Percentiles rank a stretch among this genome's conserved stretches.
Conservation (phyloP, 805 yeast species). For the Cephaloascus albidus region DNA sequence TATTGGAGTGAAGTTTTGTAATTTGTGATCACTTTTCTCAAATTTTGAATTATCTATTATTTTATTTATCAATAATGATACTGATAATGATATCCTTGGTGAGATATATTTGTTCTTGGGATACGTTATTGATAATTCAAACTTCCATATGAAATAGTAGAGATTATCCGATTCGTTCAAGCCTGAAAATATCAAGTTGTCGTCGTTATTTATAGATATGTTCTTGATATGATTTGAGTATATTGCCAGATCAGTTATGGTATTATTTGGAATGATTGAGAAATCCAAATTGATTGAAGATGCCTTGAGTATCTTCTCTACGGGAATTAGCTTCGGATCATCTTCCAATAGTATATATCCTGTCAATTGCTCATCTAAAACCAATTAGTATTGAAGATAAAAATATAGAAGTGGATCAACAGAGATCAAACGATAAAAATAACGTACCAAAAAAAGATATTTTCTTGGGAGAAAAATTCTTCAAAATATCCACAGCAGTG, state of each 20-base stretch:
- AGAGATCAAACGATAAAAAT: background rate
- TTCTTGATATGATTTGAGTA: background rate
- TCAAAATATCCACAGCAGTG: background rate
- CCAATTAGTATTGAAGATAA: background rate
- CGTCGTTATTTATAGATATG: background rate
- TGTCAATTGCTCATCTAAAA: background rate
- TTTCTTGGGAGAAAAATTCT: background rate
- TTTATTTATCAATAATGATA: constrained; percentile 4
- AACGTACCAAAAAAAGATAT: background rate
- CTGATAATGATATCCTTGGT: constrained; percentile 7
- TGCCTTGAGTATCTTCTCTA: background rate
- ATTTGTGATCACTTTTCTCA: background rate
- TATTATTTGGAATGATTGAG: background rate
- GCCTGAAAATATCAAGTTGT: background rate
- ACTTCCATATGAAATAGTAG: constrained; percentile 6
- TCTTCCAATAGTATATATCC: background rate
- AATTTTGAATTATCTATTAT: background rate
- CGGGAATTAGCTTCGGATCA: background rate
- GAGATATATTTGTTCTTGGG: constrained; percentile 7
- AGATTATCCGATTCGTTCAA: background rate
- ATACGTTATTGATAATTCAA: constrained; percentile 6
- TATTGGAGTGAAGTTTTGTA: constrained; percentile 2
- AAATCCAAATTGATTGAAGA: background rate
- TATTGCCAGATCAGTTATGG: background rate
- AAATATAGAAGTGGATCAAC: too few relatives aligned